phyloP scores from a whole-genome alignment of 179 eudicot genomes.

The Beta corolliflora region DNA sequence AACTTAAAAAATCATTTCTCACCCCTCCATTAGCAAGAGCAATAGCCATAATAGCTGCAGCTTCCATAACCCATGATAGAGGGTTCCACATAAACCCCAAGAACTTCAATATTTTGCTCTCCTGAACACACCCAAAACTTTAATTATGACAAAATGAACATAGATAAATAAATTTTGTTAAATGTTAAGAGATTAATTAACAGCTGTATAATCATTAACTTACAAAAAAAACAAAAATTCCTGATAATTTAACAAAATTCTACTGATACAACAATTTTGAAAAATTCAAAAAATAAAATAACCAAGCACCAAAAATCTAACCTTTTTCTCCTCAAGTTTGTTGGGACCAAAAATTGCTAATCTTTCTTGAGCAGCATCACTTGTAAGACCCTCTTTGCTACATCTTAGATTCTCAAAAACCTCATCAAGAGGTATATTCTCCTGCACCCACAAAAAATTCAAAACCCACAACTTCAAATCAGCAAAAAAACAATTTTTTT shows the following conservation, averaged over 20 bases:
- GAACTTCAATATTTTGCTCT: slow-evolving; percentile 86
- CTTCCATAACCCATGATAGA: slow-evolving; percentile 98
- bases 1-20: slow-evolving; percentile 20
- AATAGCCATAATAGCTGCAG: slow-evolving; percentile 96
- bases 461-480: slow-evolving; percentile 19
- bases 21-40: slow-evolving; percentile 99
- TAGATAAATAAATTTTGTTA: neutral
- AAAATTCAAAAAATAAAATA: neutral
- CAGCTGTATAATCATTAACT: neutral
- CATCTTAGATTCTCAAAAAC: slow-evolving; percentile 96
- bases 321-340: slow-evolving; percentile 96
- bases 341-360: slow-evolving; percentile 83
- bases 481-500: slow-evolving; percentile 15
- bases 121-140: slow-evolving; percentile 53
- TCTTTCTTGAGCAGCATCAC: slow-evolving; percentile 76
- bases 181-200: too few relatives aligned
- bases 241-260: neutral
- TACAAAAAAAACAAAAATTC: neutral
- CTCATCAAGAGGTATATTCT: slow-evolving; percentile 86
- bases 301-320: slow-evolving; percentile 18
- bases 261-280: neutral
- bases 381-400: slow-evolving; percentile 79
- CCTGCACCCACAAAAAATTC: slow-evolving; percentile 50
- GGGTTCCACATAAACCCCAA: slow-evolving; percentile 99
- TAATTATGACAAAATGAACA: neutral